These are phyloP conservation scores for Pinus albicaulis DNA, from an alignment of 75 land plant genomes.

Conservation along the genomic window DNA sequence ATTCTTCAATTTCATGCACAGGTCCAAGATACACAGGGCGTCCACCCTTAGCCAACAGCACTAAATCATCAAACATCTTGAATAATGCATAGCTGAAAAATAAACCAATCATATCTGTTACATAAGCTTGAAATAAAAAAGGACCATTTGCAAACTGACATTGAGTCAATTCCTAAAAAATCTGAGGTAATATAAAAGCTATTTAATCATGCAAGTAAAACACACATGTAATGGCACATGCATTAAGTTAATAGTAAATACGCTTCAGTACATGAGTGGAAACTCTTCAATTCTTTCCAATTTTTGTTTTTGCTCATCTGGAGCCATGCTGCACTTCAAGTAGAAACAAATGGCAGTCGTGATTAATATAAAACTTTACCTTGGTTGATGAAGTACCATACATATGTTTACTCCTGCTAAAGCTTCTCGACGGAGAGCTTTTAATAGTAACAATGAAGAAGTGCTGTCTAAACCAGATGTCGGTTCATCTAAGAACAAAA, in stretches of 20 bases:
- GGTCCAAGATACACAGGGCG: constrained; percentile 85
- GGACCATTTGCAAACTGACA: background rate
- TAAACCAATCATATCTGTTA: background rate
- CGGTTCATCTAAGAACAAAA: constrained; percentile 94
- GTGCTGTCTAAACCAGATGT: constrained; percentile 97
- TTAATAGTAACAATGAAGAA: constrained; percentile 87
- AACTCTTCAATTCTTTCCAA: background rate
- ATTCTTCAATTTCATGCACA: constrained; percentile 78
- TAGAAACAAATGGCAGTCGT: background rate
- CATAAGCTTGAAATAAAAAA: background rate
- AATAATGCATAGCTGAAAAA: constrained; percentile 76
- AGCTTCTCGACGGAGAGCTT: constrained; percentile 91
- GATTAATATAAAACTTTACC: constrained; percentile 32
- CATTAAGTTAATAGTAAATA: background rate
- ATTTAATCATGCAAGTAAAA: background rate
- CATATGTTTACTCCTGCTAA: constrained; percentile 86
- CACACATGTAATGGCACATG: background rate
- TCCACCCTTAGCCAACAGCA: constrained; percentile 96
- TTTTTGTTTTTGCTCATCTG: no score
- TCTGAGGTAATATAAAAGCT: background rate
- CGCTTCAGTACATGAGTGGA: background rate
- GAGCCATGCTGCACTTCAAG: background rate
- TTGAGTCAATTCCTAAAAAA: constrained; percentile 1
- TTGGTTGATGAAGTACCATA: constrained; percentile 98
- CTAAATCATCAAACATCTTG: constrained; percentile 93